Evolutionary conservation across 2,329 filamentous ascomycete genomes (phyloP).

Genomic region (Exophiala calicioides): DNA sequence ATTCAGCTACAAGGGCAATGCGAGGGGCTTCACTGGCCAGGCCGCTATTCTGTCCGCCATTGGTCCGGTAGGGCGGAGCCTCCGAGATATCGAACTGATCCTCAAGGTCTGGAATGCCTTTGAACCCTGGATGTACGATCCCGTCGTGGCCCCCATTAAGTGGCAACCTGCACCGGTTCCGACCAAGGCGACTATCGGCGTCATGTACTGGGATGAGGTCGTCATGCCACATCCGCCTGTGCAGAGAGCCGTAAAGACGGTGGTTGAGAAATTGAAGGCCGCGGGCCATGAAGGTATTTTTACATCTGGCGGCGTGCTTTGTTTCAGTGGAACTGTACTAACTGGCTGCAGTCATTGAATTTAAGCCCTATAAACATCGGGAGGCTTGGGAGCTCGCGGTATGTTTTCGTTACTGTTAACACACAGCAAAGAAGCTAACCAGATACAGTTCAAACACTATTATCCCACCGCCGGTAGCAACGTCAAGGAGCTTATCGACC

Average conservation of each 20-base stretch:
- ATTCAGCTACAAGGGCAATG: constrained; percentile 37
- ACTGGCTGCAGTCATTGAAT: constrained; percentile 51
- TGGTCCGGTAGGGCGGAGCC: constrained; percentile 56
- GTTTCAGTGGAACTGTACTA: neutral
- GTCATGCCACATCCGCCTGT: constrained; percentile 68
- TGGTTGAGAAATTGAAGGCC: constrained; percentile 45
- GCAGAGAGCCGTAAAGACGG: constrained; percentile 47
- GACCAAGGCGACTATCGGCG: constrained; percentile 54
- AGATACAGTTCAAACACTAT: constrained; percentile 1
- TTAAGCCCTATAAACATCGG: constrained; percentile 50
- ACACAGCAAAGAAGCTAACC: neutral
- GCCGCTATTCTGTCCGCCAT: constrained; percentile 48
- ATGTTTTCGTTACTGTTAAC: neutral
- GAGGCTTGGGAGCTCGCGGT: constrained; percentile 46
- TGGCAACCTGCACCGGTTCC: constrained; percentile 44
- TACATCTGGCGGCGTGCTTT: neutral
- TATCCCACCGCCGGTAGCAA: neutral
- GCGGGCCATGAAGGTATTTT: constrained; percentile 10
- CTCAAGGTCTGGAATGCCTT: constrained; percentile 41
- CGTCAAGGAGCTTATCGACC: neutral
- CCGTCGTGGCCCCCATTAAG: constrained; percentile 52
- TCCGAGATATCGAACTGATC: constrained; percentile 50
- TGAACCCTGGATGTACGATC: constrained; percentile 56
- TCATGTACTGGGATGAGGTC: constrained; percentile 66
- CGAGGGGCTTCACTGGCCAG: constrained; percentile 1